Evolutionary conservation across 2,329 filamentous ascomycete genomes (phyloP), one percentile per base, ranked within the genome.

Genomic region (Cercospora sp.): DNA sequence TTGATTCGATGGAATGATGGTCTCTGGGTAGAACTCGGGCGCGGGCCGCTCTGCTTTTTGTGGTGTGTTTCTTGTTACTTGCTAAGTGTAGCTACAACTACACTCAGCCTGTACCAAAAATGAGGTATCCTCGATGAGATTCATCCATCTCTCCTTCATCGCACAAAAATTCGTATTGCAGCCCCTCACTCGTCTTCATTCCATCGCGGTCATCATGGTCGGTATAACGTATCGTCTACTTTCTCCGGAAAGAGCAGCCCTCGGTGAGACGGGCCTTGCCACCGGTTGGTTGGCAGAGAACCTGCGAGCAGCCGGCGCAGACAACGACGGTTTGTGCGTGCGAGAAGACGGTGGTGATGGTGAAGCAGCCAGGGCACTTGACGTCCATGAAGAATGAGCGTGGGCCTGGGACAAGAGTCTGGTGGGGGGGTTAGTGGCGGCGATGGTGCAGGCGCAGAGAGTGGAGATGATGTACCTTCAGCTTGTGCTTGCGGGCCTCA

Each of bases 301-400:
- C 95, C 80, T 96, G 97, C 80, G 94, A 97, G 92, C 95, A 99
- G 80, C 95, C 95, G 82, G 93, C 93, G 91, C 95, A 99, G 89
- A 98, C 96, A 85, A 99, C 95, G 84, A 99, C 95, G 83, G 95
- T 99, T 89, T 99, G 95, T 84, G 95, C 95, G 89, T 99, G 95
- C 74, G 94, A 98, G 92, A 98, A 99, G 86, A 99, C 95, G 84
- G 95, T 99, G 84, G 95, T 99, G 90, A 99, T 99, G 85, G 94
- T 97, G 91, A 98, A 99, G 92, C 95, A 99, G 81, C 95, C 95
- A 83, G 95, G 95, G 92, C 95, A 99, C 91, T 99, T 99, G 88
- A 99, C 95, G 84, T 99, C 95, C 95, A 99, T 99, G 92, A 99
- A 99, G 92, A 98, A 99, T 77, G 94, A 98, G 84, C 95, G 93